Conservation (phyloP, 768 basidiomycete genomes). For the Pleurotus ostreatus region DNA sequence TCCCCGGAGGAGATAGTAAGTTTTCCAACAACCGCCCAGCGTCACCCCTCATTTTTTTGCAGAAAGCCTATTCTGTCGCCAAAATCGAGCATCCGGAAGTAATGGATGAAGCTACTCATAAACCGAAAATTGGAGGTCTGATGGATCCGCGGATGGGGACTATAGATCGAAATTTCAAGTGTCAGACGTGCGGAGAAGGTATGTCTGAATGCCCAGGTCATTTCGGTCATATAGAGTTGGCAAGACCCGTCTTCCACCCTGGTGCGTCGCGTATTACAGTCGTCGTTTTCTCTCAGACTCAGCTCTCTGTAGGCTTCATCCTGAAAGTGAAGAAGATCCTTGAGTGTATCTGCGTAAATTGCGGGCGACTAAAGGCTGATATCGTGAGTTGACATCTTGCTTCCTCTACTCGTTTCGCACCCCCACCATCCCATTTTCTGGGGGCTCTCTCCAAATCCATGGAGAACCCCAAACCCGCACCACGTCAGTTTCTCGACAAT, state of each 20-base stretch:
- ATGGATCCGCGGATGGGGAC: constrained; percentile 99
- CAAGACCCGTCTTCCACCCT: constrained; percentile 95
- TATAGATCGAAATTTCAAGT: constrained; percentile 96
- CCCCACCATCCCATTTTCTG: constrained; percentile 93
- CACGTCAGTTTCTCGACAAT: constrained; percentile 71
- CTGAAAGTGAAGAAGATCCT: constrained; percentile 99
- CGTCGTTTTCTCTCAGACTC: constrained; percentile 5
- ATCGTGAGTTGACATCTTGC: constrained; percentile 81
- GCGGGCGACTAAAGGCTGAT: constrained; percentile 96
- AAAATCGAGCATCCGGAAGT: constrained; percentile 99
- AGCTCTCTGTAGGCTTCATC: constrained; percentile 70
- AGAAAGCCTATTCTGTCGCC: constrained; percentile 99
- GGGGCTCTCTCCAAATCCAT: constrained; percentile 92
- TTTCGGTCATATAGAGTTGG: constrained; percentile 98
- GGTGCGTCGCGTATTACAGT: constrained; percentile 45
- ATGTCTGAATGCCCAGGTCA: constrained; percentile 99
- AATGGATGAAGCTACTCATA: constrained; percentile 91
- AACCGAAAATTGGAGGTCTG: constrained; percentile 88
- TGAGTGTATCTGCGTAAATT: constrained; percentile 98
- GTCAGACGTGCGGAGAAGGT: constrained; percentile 99
- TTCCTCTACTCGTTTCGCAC: constrained; percentile 92
- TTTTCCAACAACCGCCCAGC: constrained; percentile 18
- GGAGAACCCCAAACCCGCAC: constrained; percentile 95
- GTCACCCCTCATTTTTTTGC: constrained; percentile 16
- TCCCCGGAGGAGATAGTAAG: constrained; percentile 98